These are phyloP conservation scores for Macroventuria anomochaeta DNA, from an alignment of 2,329 filamentous ascomycete genomes.

Conservation along the genomic window DNA sequence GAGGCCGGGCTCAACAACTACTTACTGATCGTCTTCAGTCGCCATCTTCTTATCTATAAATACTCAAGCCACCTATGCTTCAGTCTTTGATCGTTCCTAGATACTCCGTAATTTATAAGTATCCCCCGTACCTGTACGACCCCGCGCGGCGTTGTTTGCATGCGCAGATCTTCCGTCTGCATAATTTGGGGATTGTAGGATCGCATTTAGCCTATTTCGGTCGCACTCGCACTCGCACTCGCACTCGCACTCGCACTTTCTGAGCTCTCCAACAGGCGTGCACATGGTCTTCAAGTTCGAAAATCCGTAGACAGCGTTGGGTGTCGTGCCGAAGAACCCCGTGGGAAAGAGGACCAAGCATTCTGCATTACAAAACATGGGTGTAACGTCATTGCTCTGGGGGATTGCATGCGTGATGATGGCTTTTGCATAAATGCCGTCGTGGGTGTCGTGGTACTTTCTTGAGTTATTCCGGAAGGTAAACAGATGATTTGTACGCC, in stretches of 20 bases:
- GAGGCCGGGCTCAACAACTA: background rate
- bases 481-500: too few relatives aligned
- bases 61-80: background rate
- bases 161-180: background rate
- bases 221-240: slow-evolving; percentile 1
- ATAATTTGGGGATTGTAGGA: too few relatives aligned
- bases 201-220: background rate
- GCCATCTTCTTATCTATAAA: background rate
- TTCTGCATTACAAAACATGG: too few relatives aligned
- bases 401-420: too few relatives aligned
- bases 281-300: too few relatives aligned
- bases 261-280: background rate
- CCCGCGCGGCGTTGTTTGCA: background rate
- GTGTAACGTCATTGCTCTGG: too few relatives aligned
- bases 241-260: background rate
- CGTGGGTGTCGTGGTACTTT: too few relatives aligned
- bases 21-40: background rate
- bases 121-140: background rate
- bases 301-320: background rate
- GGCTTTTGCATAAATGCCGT: too few relatives aligned
- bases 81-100: background rate
- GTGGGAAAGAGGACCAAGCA: background rate
- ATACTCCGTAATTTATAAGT: background rate
- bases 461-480: too few relatives aligned
- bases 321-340: background rate